These are phyloP conservation scores for Aspergillus sclerotiicarbonarius DNA, from an alignment of 495 filamentous ascomycete genomes.

Conservation along the genomic window DNA sequence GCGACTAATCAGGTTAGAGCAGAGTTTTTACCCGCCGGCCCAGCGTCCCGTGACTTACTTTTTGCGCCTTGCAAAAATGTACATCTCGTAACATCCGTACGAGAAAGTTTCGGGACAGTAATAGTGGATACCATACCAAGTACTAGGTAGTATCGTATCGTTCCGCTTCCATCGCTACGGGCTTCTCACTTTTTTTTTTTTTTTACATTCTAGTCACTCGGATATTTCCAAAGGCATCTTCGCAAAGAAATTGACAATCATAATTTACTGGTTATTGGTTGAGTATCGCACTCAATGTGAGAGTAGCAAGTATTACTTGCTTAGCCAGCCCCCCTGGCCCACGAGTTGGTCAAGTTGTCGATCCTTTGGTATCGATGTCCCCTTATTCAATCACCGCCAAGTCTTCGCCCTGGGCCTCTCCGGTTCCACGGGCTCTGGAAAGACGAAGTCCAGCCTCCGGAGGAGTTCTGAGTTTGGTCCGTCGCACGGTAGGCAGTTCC, in stretches of 20 bases:
- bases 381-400: constrained; percentile 51
- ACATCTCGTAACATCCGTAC: no score
- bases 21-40: constrained; percentile 1
- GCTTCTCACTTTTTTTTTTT: no score
- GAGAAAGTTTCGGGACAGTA: no score
- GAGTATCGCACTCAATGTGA: no score
- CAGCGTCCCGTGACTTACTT: constrained; percentile 10
- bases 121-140: no score
- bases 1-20: constrained; percentile 21
- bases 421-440: constrained; percentile 57
- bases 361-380: background rate
- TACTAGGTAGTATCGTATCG: no score
- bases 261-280: no score
- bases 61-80: no score
- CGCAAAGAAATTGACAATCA: no score
- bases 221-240: no score
- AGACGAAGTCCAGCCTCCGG: constrained; percentile 33
- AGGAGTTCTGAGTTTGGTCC: constrained; percentile 21
- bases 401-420: constrained; percentile 64
- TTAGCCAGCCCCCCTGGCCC: background rate
- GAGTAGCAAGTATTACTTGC: background rate
- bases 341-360: background rate
- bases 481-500: constrained; percentile 53
- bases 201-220: no score
- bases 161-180: no score